A percentile compares a stretch with the other conserved stretches of the same genome.
Conservation (phyloP, 1,139 yeast genomes). For the Magnusiomyces tetraspermus region DNA sequence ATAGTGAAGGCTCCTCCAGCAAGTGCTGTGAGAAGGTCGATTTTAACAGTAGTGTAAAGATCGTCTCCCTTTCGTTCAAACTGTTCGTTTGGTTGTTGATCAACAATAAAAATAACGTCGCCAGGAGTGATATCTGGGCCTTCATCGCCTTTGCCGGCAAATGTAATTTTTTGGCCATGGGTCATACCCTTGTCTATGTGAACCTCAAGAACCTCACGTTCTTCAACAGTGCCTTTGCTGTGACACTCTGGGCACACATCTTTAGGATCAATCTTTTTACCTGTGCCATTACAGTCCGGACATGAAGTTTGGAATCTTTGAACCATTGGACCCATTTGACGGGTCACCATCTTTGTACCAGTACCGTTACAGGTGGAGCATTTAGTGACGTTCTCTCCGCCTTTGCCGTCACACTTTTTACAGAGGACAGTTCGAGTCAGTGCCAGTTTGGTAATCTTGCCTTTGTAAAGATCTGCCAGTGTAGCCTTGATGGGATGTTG, state of each 20-base stretch:
- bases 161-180: conserved; percentile 84
- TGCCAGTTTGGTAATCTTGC: conserved; percentile 89
- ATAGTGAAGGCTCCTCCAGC: conserved; percentile 91
- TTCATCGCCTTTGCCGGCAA: conserved; percentile 96
- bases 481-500: conserved; percentile 80
- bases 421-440: conserved; percentile 86
- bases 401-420: conserved; percentile 83
- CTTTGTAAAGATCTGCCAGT: conserved; percentile 58
- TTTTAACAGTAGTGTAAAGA: conserved; percentile 72
- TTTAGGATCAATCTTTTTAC: conserved; percentile 78
- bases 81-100: conserved; percentile 72
- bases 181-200: conserved; percentile 97
- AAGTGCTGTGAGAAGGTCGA: conserved; percentile 86
- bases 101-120: conserved; percentile 68
- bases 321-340: conserved; percentile 99
- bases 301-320: conserved; percentile 96
- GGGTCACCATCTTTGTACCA: conserved; percentile 86
- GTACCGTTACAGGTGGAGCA: conserved; percentile 83
- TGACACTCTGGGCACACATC: conserved; percentile 82
- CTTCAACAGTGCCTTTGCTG: conserved; percentile 81
- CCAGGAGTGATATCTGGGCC: conserved; percentile 94
- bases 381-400: conserved; percentile 87
- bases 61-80: conserved; percentile 89
- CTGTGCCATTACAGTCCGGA: conserved; percentile 86
- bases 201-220: conserved; percentile 89